These are phyloP conservation scores for Ganoderma boninense DNA, from an alignment of 1,284 basidiomycete species.

Conservation along the genomic window DNA sequence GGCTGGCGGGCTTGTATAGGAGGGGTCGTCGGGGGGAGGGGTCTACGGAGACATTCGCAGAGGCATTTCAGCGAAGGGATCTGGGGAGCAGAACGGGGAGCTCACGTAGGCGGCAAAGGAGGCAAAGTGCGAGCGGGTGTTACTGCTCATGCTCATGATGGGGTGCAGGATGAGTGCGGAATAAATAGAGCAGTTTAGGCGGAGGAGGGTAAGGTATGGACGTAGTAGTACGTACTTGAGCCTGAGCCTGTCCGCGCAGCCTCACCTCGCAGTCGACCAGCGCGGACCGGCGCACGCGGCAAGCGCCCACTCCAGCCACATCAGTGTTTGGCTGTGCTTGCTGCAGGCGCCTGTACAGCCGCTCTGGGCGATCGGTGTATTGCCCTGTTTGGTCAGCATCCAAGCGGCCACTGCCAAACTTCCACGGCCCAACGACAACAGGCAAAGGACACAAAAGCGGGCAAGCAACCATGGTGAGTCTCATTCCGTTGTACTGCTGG, in stretches of 20 bases:
- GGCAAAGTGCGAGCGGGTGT: constrained; percentile 45
- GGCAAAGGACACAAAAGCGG: constrained; percentile 42
- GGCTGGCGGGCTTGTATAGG: constrained; percentile 40
- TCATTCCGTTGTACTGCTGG: constrained; percentile 33
- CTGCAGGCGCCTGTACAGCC: neutral
- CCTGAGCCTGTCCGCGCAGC: neutral
- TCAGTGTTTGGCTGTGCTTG: constrained; percentile 20
- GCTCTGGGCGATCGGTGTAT: constrained; percentile 30
- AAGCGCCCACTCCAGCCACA: constrained; percentile 1
- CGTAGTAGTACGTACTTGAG: neutral
- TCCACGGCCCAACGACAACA: constrained; percentile 40
- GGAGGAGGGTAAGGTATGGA: constrained; percentile 4
- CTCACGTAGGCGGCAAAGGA: constrained; percentile 65
- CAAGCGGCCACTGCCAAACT: constrained; percentile 31
- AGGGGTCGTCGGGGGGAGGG: constrained; percentile 66
- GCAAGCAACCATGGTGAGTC: constrained; percentile 45
- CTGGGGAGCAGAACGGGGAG: constrained; percentile 1
- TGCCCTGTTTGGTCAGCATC: constrained; percentile 33
- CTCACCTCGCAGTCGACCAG: constrained; percentile 7
- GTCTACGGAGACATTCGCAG: constrained; percentile 46
- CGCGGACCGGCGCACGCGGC: constrained; percentile 27
- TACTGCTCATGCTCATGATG: constrained; percentile 28
- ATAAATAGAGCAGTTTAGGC: constrained; percentile 23
- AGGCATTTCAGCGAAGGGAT: constrained; percentile 11
- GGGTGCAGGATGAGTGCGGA: neutral